Evolutionary conservation across 306 rosid species (phyloP).

Genomic region (Cucurbita moschata): DNA sequence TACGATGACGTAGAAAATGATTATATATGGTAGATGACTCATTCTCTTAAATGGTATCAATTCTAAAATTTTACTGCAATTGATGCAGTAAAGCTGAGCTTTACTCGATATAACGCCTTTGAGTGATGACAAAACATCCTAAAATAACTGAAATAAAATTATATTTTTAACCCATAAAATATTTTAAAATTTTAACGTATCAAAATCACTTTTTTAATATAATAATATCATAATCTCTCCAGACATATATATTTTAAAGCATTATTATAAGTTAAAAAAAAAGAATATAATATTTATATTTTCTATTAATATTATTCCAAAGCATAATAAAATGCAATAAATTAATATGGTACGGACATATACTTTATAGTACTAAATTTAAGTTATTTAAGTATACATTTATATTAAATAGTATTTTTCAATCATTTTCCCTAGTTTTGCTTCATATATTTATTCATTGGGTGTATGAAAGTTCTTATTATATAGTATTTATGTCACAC

Average conservation of each 20-base stretch:
- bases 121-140: too few relatives aligned
- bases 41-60: too few relatives aligned
- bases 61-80: too few relatives aligned
- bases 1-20: too few relatives aligned
- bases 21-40: too few relatives aligned
- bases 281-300: background rate
- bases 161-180: too few relatives aligned
- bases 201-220: background rate
- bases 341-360: background rate
- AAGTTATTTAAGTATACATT: conserved; percentile 2
- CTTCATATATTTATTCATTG: background rate
- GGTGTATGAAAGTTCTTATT: background rate
- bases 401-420: background rate
- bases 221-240: background rate
- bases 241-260: background rate
- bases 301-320: background rate
- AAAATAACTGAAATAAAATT: too few relatives aligned
- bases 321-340: background rate
- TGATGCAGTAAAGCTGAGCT: too few relatives aligned
- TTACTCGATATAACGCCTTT: too few relatives aligned
- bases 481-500: background rate
- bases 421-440: background rate
- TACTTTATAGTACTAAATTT: background rate
- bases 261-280: background rate
- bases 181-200: too few relatives aligned